Evolutionary conservation across 345 rosid genomes (phyloP).

Genomic region (Bruguiera sexangula): DNA sequence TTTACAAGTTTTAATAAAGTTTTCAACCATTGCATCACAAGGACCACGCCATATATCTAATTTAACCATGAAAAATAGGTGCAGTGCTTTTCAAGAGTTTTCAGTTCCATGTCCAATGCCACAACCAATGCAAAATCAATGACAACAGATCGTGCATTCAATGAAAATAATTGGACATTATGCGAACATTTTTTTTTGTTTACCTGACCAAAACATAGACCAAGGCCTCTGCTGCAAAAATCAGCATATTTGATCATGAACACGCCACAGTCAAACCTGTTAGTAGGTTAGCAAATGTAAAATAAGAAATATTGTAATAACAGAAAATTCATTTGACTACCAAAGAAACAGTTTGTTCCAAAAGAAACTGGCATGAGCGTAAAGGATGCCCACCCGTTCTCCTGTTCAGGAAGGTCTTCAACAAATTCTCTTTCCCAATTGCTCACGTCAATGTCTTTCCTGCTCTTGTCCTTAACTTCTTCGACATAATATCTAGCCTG

Average conservation of each 20-base stretch:
- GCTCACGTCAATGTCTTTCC: slow-evolving; percentile 56
- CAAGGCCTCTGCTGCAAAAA: slow-evolving; percentile 84
- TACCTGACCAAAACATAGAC: slow-evolving; percentile 89
- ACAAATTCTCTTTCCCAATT: slow-evolving; percentile 78
- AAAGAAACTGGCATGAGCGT: background rate
- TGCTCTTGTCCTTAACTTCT: slow-evolving; percentile 86
- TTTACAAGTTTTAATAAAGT: too few species aligned
- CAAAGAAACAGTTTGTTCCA: background rate
- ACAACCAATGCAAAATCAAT: background rate
- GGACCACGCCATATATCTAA: background rate
- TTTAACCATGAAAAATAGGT: too few species aligned
- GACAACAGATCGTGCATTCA: background rate
- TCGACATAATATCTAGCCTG: slow-evolving; percentile 82
- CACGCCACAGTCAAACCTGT: slow-evolving; percentile 96
- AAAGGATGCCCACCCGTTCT: slow-evolving; percentile 61
- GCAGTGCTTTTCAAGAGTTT: too few species aligned
- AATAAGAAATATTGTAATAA: background rate
- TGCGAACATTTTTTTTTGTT: background rate
- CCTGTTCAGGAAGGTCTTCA: slow-evolving; percentile 80
- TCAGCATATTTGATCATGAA: slow-evolving; percentile 97
- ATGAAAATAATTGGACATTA: background rate
- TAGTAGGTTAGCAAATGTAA: slow-evolving; percentile 6
- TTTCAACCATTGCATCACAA: background rate
- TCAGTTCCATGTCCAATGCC: too few species aligned
- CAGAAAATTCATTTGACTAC: background rate